phyloP scores from a whole-genome alignment of 345 rosid genomes.

The Sisymbrium irio region DNA sequence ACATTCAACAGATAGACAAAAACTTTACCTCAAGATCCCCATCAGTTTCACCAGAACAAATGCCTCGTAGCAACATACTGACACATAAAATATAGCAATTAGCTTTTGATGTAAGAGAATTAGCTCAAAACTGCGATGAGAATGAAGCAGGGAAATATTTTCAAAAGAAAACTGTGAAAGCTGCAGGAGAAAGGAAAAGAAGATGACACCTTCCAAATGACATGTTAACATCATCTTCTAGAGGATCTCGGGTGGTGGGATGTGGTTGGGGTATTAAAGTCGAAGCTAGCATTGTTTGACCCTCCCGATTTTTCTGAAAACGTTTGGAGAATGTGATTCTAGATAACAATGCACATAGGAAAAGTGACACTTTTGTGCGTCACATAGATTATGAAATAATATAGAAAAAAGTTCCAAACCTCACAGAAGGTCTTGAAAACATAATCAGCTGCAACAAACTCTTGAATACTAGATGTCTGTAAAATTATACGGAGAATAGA shows the following conservation, averaged over 20 bases:
- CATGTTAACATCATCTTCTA: slow-evolving; percentile 88
- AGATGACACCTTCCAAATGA: slow-evolving; percentile 90
- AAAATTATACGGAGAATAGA: slow-evolving; percentile 87
- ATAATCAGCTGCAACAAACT: slow-evolving; percentile 87
- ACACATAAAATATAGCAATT: slow-evolving; percentile 15
- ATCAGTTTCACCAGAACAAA: slow-evolving; percentile 77
- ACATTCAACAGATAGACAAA: neutral
- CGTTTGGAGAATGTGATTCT: slow-evolving; percentile 7
- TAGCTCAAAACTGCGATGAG: neutral
- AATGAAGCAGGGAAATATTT: slow-evolving; percentile 9
- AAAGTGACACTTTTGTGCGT: neutral
- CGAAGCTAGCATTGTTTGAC: slow-evolving; percentile 90
- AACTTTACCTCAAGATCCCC: slow-evolving; percentile 89
- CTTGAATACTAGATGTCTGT: slow-evolving; percentile 80
- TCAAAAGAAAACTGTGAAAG: neutral
- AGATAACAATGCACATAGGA: slow-evolving; percentile 26
- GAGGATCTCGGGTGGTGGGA: slow-evolving; percentile 51
- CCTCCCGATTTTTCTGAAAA: slow-evolving; percentile 72
- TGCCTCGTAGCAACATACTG: slow-evolving; percentile 92
- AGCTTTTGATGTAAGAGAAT: neutral
- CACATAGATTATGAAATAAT: slow-evolving; percentile 2
- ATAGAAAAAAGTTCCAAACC: slow-evolving; percentile 46
- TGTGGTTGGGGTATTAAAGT: slow-evolving; percentile 87
- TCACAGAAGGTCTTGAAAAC: slow-evolving; percentile 88
- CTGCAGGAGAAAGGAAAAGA: slow-evolving; percentile 3